Base-by-base conservation (phyloP, 495 filamentous ascomycete species). In the Xylaria castorea region DNA sequence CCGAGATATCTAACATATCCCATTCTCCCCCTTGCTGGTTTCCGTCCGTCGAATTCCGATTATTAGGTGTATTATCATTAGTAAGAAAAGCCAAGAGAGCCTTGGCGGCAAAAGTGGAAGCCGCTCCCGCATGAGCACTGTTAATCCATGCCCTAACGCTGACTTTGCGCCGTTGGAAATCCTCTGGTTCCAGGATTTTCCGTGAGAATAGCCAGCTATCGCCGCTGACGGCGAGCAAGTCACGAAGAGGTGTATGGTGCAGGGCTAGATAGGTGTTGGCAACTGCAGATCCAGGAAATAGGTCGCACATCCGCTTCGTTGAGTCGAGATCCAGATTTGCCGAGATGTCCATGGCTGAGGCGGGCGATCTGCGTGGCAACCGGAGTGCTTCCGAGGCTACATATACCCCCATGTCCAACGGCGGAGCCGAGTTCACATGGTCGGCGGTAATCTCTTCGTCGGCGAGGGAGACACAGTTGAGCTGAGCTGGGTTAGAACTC, bases 161-260 rank as follows among this genome's bases (percentile, higher is more conserved):
- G 40, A 63, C 76, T 74, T 81, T 78, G 65, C 83, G 82, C 58
- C 81, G 80, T 55, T 75, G 62, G 70, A 85, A 86, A 14, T 74
- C 69, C 27, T 80, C 75, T 8, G 72, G 75, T 0, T 75, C 75
- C 5, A 81, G 68, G 12, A 87, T 75, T 71, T 87, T 86, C 58
- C 82, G 77, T 14, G 81, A 78, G 70, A 85, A 86, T 46, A 85
- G 74, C 84, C 84, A 87, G 32, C 80, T 84, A 68, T 86, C 82
- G 70, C 85, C 84, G 71, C 79, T 81, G 8, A 85, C 84, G 27
- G 84, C 83, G 38, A 87, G 81, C 20, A 87, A 80, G 70, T 84
- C 82, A 55, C 79, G 81, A 42, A 87, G 82, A 50, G 85, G 85
- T 14, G 84, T 85, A 72, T 84, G 80, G 70, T 85, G 80, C 5